These are phyloP conservation scores for Penicillium rolfsii DNA, from an alignment of 2,329 filamentous ascomycete species.

Conservation along the genomic window DNA sequence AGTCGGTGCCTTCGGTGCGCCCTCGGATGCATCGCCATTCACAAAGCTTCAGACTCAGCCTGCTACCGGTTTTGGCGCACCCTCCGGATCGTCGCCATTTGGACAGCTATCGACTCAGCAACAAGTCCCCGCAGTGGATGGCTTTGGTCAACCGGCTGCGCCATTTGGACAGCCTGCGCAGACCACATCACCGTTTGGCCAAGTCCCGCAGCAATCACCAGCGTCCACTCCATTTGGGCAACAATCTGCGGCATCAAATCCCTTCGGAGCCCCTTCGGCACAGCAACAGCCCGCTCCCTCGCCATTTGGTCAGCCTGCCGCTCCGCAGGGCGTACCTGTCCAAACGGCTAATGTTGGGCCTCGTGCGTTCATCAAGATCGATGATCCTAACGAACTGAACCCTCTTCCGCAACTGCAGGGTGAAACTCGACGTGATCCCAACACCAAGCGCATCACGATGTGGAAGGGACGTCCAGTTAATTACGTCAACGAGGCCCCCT, in stretches of 20 bases:
- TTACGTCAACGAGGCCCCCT: constrained; percentile 59
- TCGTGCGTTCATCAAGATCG: constrained; percentile 33
- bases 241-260: constrained; percentile 30
- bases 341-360: constrained; percentile 31
- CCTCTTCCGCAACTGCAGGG: constrained; percentile 43
- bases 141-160: constrained; percentile 48
- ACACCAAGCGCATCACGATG: constrained; percentile 49
- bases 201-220: constrained; percentile 12
- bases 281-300: constrained; percentile 9
- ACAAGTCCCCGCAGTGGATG: constrained; percentile 22
- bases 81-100: constrained; percentile 25
- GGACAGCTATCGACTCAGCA: constrained; percentile 31
- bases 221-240: constrained; percentile 43
- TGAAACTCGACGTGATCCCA: constrained; percentile 42
- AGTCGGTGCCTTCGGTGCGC: constrained; percentile 42
- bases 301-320: constrained; percentile 35
- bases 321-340: constrained; percentile 25
- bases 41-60: constrained; percentile 44
- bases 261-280: constrained; percentile 15
- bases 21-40: constrained; percentile 46
- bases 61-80: constrained; percentile 1
- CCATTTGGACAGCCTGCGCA: constrained; percentile 28
- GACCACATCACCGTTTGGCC: constrained; percentile 21
- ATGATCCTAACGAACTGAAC: constrained; percentile 36
- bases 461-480: constrained; percentile 68